Conservation (phyloP, 768 basidiomycete genomes). For the Collybiopsis luxurians region DNA sequence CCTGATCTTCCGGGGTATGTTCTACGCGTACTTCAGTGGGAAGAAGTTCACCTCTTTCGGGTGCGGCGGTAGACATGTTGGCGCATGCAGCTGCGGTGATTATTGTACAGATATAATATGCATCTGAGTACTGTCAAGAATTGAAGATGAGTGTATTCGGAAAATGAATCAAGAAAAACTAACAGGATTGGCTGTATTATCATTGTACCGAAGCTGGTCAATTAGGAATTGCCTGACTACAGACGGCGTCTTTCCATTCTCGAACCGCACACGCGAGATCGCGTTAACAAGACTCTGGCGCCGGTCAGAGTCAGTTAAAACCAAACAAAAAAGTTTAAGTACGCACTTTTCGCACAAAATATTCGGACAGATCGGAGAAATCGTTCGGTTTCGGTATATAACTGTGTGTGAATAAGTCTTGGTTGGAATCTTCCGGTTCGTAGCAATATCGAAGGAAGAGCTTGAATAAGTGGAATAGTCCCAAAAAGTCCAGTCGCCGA, state of each 20-base stretch:
- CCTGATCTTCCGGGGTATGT: conserved; percentile 64
- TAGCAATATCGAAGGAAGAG: conserved; percentile 90
- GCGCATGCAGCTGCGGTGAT: conserved; percentile 81
- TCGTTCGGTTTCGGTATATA: conserved; percentile 96
- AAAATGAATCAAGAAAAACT: conserved; percentile 30
- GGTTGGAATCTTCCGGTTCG: conserved; percentile 76
- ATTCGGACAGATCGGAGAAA: conserved; percentile 87
- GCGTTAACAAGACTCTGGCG: conserved; percentile 73
- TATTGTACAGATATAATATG: conserved; percentile 83
- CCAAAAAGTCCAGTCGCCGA: conserved; percentile 79
- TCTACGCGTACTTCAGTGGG: conserved; percentile 65
- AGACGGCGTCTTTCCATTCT: conserved; percentile 81
- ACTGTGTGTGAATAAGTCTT: conserved; percentile 81
- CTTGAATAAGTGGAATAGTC: conserved; percentile 94
- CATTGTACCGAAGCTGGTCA: conserved; percentile 92
- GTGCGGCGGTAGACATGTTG: conserved; percentile 71
- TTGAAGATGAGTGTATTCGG: not conserved
- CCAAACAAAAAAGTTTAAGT: conserved; percentile 3
- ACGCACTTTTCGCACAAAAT: conserved; percentile 90
- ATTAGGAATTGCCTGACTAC: conserved; percentile 87
- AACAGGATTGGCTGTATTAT: conserved; percentile 89
- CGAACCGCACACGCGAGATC: conserved; percentile 83
- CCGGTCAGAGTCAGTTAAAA: not conserved
- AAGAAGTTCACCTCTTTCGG: conserved; percentile 76
- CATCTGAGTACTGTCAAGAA: conserved; percentile 75